A percentile compares a stretch with the other conserved stretches of the same genome.
These are phyloP conservation scores for Spiraea crenata DNA, from an alignment of 331 rosid genomes.

Conservation along the genomic window DNA sequence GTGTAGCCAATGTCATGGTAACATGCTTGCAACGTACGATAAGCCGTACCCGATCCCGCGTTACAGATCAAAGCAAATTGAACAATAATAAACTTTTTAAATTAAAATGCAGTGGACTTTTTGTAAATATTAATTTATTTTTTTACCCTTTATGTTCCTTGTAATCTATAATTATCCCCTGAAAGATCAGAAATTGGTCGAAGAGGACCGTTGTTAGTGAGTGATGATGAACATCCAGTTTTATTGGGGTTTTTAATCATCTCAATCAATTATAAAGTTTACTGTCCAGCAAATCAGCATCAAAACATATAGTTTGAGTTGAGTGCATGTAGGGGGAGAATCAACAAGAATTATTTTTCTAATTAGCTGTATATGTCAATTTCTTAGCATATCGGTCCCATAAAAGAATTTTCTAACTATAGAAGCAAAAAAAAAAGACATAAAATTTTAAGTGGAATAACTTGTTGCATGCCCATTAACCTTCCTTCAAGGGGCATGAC, in stretches of 20 bases:
- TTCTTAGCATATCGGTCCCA: no score
- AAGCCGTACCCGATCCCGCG: constrained; percentile 16
- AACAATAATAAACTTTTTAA: no score
- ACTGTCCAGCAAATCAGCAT: constrained; percentile 3
- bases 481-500: no score
- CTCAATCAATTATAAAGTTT: neutral
- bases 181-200: neutral
- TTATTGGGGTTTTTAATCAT: neutral
- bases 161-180: no score
- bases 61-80: neutral
- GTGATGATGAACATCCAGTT: no score
- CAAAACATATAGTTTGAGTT: neutral
- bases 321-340: constrained; percentile 1
- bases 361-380: neutral
- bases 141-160: neutral
- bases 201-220: no score
- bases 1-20: constrained; percentile 22
- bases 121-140: neutral
- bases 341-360: neutral
- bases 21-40: constrained; percentile 29
- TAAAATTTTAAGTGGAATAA: no score
- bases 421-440: no score
- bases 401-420: no score
- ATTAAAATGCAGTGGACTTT: neutral
- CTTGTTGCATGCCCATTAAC: no score